Conservation (phyloP, 1,284 basidiomycete species). For the Puccinia hordei region DNA sequence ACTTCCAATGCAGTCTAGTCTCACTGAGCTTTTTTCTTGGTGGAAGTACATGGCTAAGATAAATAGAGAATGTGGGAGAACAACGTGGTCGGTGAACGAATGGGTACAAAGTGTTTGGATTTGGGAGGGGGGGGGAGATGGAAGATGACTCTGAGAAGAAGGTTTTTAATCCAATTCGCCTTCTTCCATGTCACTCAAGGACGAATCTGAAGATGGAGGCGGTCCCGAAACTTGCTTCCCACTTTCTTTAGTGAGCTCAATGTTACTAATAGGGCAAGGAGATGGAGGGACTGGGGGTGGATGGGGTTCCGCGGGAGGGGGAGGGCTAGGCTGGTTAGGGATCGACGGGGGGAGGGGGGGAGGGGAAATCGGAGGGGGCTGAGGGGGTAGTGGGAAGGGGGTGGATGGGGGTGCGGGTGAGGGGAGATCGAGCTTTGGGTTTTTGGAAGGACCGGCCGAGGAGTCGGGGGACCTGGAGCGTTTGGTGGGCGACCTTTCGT, state of each 20-base stretch:
- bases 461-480: constrained; percentile 18
- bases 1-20: not conserved
- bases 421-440: not conserved
- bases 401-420: not conserved
- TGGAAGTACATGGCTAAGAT: not conserved
- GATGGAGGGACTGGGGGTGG: not conserved
- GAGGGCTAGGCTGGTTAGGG: not conserved
- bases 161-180: constrained; percentile 6
- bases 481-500: not conserved
- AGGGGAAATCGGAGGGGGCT: not conserved
- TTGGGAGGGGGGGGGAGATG: not conserved
- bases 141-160: not conserved
- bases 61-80: not conserved
- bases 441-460: not conserved
- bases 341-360: not conserved
- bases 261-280: not conserved
- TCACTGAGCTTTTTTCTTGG: not conserved
- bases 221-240: not conserved
- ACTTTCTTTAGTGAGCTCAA: not conserved
- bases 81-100: not conserved
- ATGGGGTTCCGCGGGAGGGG: not conserved
- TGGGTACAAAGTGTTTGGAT: not conserved
- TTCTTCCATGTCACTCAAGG: constrained; percentile 35
- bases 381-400: not conserved
- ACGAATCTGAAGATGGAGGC: not conserved